Percentiles rank a stretch among this genome's conserved stretches.
These are phyloP conservation scores for Kodamaea derodonti DNA, from an alignment of 1,139 yeast species.

Conservation along the genomic window DNA sequence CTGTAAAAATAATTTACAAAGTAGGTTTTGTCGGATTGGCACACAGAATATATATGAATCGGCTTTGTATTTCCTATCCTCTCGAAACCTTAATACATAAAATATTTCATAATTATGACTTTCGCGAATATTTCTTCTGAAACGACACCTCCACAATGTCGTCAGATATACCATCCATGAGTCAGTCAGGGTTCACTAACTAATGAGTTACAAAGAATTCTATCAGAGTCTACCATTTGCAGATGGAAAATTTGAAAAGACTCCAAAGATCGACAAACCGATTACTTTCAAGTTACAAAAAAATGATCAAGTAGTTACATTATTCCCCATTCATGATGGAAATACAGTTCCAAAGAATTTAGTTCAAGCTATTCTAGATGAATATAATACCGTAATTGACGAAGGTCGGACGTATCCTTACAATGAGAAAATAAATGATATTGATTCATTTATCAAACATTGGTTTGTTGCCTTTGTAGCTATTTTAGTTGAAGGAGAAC, in stretches of 20 bases:
- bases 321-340: constrained; percentile 29
- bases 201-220: too few species aligned
- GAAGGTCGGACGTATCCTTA: constrained; percentile 53
- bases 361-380: constrained; percentile 28
- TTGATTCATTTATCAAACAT: constrained; percentile 33
- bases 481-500: constrained; percentile 40
- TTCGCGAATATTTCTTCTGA: too few species aligned
- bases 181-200: too few species aligned
- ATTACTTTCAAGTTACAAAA: constrained; percentile 28
- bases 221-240: constrained; percentile 33
- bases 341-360: constrained; percentile 31
- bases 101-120: too few species aligned
- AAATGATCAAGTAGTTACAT: constrained; percentile 26
- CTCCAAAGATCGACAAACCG: constrained; percentile 24
- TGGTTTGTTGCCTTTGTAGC: constrained; percentile 48
- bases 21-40: too few species aligned
- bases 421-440: constrained; percentile 17
- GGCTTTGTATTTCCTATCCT: too few species aligned
- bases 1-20: too few species aligned
- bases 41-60: too few species aligned
- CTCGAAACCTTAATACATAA: too few species aligned
- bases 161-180: too few species aligned
- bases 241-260: constrained; percentile 19
- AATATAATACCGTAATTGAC: constrained; percentile 44
- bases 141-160: too few species aligned